Evolutionary conservation across 495 filamentous ascomycete species (phyloP).

Genomic region (Acidiella bohemica): DNA sequence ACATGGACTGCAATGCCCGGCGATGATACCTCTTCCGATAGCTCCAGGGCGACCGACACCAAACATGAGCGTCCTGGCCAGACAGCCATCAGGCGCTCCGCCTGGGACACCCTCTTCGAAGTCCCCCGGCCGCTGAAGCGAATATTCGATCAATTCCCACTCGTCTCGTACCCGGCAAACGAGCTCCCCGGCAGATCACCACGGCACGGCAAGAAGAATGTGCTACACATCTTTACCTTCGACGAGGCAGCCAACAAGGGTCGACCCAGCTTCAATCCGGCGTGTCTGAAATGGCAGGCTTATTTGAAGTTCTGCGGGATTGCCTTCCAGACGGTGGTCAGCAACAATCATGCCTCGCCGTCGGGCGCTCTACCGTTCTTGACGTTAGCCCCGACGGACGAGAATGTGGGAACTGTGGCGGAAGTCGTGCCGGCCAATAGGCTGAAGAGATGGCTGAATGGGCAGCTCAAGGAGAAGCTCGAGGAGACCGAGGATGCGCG

Average conservation of each 20-base stretch:
- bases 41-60: no score
- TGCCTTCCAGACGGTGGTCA: conserved; percentile 52
- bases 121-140: conserved; percentile 64
- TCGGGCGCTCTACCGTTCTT: conserved; percentile 80
- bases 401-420: conserved; percentile 13
- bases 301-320: conserved; percentile 69
- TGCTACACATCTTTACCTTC: conserved; percentile 67
- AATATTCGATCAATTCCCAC: conserved; percentile 73
- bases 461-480: conserved; percentile 25
- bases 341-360: conserved; percentile 88
- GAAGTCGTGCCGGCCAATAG: conserved; percentile 49
- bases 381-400: conserved; percentile 38
- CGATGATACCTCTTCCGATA: no score
- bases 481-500: conserved; percentile 37
- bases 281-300: conserved; percentile 95
- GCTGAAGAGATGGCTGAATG: conserved; percentile 55
- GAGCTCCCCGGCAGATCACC: conserved; percentile 57
- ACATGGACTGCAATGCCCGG: no score
- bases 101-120: conserved; percentile 35
- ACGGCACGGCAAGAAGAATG: conserved; percentile 30
- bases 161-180: conserved; percentile 63
- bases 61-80: no score
- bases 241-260: conserved; percentile 47
- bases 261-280: conserved; percentile 75
- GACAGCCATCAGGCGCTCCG: no score